Percentiles rank a stretch among this genome's conserved stretches.
Conservation (phyloP, 768 basidiomycete genomes). For the Termitomyces sp. region DNA sequence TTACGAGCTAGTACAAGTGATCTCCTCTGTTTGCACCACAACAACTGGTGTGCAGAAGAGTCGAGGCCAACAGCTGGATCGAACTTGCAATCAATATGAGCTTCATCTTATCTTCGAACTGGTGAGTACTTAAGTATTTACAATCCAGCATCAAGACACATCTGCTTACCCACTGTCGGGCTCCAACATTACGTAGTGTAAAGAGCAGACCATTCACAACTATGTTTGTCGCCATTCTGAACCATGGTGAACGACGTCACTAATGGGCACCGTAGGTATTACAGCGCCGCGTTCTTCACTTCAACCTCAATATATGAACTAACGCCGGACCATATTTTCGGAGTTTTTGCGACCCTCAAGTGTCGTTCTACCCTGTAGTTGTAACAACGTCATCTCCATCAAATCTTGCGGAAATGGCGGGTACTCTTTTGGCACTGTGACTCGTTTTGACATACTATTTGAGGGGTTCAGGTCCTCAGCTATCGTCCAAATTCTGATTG, state of each 20-base stretch:
- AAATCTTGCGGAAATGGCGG: too few relatives aligned
- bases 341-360: slow-evolving; percentile 66
- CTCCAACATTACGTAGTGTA: background rate
- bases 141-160: background rate
- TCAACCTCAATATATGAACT: slow-evolving; percentile 65
- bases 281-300: slow-evolving; percentile 61
- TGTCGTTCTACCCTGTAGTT: slow-evolving; percentile 57
- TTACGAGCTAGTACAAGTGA: background rate
- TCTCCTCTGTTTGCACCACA: background rate
- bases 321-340: slow-evolving; percentile 28
- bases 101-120: background rate
- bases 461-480: slow-evolving; percentile 13
- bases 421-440: slow-evolving; percentile 49
- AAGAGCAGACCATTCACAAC: background rate
- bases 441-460: slow-evolving; percentile 6
- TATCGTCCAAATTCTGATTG: background rate
- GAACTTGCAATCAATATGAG: background rate
- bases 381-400: slow-evolving; percentile 64
- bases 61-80: too few relatives aligned
- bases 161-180: background rate
- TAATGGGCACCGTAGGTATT: slow-evolving; percentile 30
- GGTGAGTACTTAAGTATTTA: background rate
- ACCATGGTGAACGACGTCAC: background rate
- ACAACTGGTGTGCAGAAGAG: background rate
- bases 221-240: background rate